Percentiles rank a stretch among this genome's conserved stretches.
phyloP scores from a whole-genome alignment of 2,329 filamentous ascomycete genomes.

The Drechslera avenae region DNA sequence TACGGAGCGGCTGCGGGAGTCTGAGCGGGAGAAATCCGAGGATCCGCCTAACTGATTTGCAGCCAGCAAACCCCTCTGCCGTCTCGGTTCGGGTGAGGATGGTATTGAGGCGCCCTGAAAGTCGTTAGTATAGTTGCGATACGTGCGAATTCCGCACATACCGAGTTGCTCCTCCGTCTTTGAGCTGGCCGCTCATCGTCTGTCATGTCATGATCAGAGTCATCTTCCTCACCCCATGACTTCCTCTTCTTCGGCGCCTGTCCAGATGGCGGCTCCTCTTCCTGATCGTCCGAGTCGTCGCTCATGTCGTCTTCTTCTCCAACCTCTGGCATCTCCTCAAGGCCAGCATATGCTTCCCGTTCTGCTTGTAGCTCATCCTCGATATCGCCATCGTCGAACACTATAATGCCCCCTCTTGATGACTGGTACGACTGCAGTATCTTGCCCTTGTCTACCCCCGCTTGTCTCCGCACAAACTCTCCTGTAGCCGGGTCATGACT shows the following conservation, averaged over 20 bases:
- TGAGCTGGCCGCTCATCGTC: constrained; percentile 78
- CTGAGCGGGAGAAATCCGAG: constrained; percentile 49
- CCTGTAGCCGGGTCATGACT: constrained; percentile 54
- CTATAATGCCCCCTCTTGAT: constrained; percentile 84
- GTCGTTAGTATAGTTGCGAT: constrained; percentile 7
- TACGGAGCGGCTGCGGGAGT: constrained; percentile 45
- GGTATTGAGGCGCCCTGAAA: constrained; percentile 62
- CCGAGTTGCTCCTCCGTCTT: constrained; percentile 85
- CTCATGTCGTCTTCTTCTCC: constrained; percentile 72
- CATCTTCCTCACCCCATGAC: constrained; percentile 62
- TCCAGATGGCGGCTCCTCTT: constrained; percentile 45
- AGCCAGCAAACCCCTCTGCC: constrained; percentile 62
- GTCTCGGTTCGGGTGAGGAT: constrained; percentile 68
- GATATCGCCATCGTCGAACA: constrained; percentile 96
- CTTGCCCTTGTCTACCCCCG: constrained; percentile 74
- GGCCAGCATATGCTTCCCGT: constrained; percentile 79
- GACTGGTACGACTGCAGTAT: constrained; percentile 74
- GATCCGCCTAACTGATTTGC: constrained; percentile 40
- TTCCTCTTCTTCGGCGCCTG: constrained; percentile 49
- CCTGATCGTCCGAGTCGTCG: constrained; percentile 56
- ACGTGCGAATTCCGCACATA: constrained; percentile 51
- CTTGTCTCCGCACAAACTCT: constrained; percentile 57
- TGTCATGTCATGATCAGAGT: constrained; percentile 65
- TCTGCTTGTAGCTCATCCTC: constrained; percentile 78
- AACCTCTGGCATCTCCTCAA: constrained; percentile 88